These are phyloP conservation scores for Colletotrichum sp. DNA, from an alignment of 2,329 filamentous ascomycete genomes.

Conservation along the genomic window DNA sequence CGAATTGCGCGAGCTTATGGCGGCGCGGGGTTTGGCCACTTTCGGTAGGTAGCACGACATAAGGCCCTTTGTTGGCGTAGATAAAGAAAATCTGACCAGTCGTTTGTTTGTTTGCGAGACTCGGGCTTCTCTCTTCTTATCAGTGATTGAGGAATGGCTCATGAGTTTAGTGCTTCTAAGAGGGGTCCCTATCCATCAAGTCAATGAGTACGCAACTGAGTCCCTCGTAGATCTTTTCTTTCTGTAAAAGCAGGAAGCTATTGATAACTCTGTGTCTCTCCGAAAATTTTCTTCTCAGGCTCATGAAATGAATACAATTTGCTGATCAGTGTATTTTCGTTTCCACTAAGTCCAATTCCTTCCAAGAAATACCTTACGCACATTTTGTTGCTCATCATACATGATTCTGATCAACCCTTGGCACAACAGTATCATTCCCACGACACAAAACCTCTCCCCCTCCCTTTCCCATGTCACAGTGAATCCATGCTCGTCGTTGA, in stretches of 20 bases:
- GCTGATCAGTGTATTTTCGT: background rate
- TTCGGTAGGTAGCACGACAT: background rate
- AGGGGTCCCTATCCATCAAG: background rate
- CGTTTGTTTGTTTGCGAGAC: background rate
- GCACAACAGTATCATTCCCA: background rate
- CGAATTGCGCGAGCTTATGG: background rate
- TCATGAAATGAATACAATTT: background rate
- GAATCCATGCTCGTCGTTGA: background rate
- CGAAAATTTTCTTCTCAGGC: too few species aligned
- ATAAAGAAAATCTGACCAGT: background rate
- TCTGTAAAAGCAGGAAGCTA: background rate
- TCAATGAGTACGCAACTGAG: background rate
- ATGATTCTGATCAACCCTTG: background rate
- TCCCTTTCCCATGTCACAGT: background rate
- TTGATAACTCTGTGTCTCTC: background rate
- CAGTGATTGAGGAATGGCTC: background rate
- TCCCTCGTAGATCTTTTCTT: fast-evolving
- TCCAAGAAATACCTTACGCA: fast-evolving
- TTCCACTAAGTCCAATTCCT: background rate
- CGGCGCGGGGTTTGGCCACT: background rate
- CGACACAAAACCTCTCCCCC: background rate
- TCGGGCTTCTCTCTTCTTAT: background rate
- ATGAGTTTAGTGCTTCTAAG: background rate
- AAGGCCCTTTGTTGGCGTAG: background rate
- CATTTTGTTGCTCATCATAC: background rate